A percentile compares a stretch with the other conserved stretches of the same genome.
These are phyloP conservation scores for Penicillium sp. DNA, from an alignment of 2,329 filamentous ascomycete genomes.

Conservation along the genomic window DNA sequence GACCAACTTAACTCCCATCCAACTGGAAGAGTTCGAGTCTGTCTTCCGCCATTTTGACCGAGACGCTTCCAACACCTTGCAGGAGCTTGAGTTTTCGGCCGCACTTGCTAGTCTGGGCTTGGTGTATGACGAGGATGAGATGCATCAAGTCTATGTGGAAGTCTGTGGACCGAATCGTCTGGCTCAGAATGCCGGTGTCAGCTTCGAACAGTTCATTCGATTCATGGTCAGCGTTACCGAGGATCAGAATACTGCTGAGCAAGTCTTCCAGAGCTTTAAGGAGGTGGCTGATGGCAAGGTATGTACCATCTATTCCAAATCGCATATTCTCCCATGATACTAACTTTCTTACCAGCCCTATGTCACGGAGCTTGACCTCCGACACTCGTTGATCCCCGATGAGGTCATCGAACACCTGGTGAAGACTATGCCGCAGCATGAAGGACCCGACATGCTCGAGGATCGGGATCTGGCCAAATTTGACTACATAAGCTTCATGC, in stretches of 20 bases:
- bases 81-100: conserved; percentile 93
- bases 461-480: conserved; percentile 84
- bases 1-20: conserved; percentile 97
- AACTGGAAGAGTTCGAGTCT: conserved; percentile 96
- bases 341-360: conserved; percentile 61
- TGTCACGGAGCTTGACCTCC: conserved; percentile 93
- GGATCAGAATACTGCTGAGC: conserved; percentile 97
- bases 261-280: conserved; percentile 95
- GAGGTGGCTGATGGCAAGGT: conserved; percentile 96
- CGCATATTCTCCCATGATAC: background rate
- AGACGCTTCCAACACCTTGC: conserved; percentile 82
- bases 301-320: conserved; percentile 23
- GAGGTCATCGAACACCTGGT: conserved; percentile 93
- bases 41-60: conserved; percentile 98
- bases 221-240: conserved; percentile 99
- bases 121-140: conserved; percentile 95
- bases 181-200: conserved; percentile 67
- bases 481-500: conserved; percentile 97
- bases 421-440: conserved; percentile 79
- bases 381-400: conserved; percentile 91
- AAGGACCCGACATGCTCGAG: conserved; percentile 78
- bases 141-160: conserved; percentile 90
- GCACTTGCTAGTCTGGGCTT: conserved; percentile 91
- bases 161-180: conserved; percentile 63
- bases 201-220: conserved; percentile 96